Percentiles rank a stretch among this genome's conserved stretches.
Conservation (phyloP, 139 green algal species). For the Chlamydomonas applanata region DNA sequence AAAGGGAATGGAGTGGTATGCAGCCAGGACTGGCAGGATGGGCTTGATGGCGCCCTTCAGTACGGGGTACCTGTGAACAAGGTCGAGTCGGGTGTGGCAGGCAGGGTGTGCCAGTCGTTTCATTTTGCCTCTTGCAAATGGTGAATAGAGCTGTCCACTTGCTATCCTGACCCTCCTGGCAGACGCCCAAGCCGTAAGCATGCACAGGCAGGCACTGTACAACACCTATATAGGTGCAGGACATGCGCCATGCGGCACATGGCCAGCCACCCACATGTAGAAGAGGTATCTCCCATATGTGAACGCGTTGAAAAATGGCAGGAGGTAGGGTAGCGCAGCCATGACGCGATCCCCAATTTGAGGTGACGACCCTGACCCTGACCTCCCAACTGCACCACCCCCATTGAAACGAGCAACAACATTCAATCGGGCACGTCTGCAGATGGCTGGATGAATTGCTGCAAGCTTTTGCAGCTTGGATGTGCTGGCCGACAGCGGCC, state of each 20-base stretch:
- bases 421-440: background rate
- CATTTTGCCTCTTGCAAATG: too few species aligned
- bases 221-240: too few species aligned
- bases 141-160: too few species aligned
- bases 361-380: background rate
- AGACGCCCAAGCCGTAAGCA: too few species aligned
- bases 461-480: too few species aligned
- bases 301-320: conserved; percentile 54
- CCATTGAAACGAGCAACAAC: conserved; percentile 3
- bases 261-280: conserved; percentile 35
- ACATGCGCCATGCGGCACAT: too few species aligned
- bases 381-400: background rate
- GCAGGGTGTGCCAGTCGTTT: too few species aligned
- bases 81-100: too few species aligned
- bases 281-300: conserved; percentile 55
- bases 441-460: background rate
- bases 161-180: too few species aligned
- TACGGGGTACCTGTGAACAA: conserved; percentile 26
- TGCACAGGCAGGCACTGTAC: too few species aligned
- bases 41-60: conserved; percentile 19
- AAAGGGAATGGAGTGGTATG: conserved; percentile 52
- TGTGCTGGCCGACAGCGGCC: background rate
- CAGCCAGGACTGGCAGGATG: conserved; percentile 36
- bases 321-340: conserved; percentile 44
- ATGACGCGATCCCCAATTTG: conserved; percentile 36